Evolutionary conservation across 495 filamentous ascomycete genomes (phyloP).

Genomic region (Aspergillus diversus): DNA sequence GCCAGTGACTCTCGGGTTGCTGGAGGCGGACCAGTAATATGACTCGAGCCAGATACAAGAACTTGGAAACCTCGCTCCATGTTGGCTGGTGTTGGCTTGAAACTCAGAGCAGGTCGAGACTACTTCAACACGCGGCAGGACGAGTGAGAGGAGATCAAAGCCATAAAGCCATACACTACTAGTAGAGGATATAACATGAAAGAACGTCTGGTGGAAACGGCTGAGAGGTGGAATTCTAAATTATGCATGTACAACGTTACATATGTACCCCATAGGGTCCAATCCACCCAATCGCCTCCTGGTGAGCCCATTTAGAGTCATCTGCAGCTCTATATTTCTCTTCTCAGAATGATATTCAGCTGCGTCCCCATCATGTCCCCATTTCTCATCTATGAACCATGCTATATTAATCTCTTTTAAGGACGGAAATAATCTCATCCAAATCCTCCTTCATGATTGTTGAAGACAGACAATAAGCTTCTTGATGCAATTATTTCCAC

Average conservation of each 20-base stretch:
- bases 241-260: conserved; percentile 5
- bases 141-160: too few species aligned
- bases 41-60: too few species aligned
- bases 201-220: neutral
- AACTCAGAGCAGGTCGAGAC: too few species aligned
- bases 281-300: neutral
- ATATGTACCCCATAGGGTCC: neutral
- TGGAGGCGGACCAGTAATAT: neutral
- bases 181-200: too few species aligned
- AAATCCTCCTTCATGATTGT: neutral
- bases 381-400: neutral
- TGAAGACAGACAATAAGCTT: conserved; percentile 16
- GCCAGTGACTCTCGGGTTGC: neutral
- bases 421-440: too few species aligned
- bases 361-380: neutral
- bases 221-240: neutral
- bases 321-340: neutral
- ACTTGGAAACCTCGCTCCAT: too few species aligned
- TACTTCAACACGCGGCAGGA: too few species aligned
- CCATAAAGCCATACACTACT: too few species aligned
- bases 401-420: too few species aligned
- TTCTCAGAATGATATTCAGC: too few species aligned
- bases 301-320: neutral
- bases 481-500: conserved; percentile 15
- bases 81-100: too few species aligned